phyloP scores from a whole-genome alignment of 108 stramenopile genomes.

The Nitzschia putrida region DNA sequence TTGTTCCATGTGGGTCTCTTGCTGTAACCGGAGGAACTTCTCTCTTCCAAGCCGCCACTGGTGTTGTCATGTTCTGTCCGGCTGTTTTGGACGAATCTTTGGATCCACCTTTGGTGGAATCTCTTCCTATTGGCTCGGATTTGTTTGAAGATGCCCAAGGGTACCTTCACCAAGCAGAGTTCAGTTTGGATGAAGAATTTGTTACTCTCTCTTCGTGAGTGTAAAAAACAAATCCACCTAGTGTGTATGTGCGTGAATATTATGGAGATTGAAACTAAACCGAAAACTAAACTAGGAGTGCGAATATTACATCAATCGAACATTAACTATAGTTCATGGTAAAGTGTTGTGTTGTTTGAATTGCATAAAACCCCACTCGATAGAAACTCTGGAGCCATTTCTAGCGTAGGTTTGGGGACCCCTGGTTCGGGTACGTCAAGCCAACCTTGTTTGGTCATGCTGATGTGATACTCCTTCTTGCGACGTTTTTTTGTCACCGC shows the following conservation, averaged over 20 bases:
- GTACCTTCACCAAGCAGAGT: conserved; percentile 25
- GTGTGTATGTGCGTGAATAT: background rate
- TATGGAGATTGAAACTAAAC: no score
- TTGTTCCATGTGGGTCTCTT: conserved; percentile 9
- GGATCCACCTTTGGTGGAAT: conserved; percentile 16
- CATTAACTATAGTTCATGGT: no score
- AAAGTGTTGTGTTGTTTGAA: no score
- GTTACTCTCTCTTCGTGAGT: background rate
- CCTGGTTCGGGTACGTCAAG: no score
- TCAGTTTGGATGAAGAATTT: conserved; percentile 28
- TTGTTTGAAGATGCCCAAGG: conserved; percentile 26
- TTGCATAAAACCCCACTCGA: no score
- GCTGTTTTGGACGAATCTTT: conserved; percentile 12
- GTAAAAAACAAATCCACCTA: background rate
- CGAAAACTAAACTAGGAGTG: no score
- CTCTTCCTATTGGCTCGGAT: conserved; percentile 20
- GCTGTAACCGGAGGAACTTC: conserved; percentile 35
- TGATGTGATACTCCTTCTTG: no score
- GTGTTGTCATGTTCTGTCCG: conserved; percentile 22
- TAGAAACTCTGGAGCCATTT: no score
- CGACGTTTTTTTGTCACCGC: background rate
- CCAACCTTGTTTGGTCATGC: no score
- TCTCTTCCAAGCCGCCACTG: conserved; percentile 24
- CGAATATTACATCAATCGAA: background rate
- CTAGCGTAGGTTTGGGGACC: no score